phyloP scores from a whole-genome alignment of 1,284 basidiomycete species.

The Cryptococcus hybrid region DNA sequence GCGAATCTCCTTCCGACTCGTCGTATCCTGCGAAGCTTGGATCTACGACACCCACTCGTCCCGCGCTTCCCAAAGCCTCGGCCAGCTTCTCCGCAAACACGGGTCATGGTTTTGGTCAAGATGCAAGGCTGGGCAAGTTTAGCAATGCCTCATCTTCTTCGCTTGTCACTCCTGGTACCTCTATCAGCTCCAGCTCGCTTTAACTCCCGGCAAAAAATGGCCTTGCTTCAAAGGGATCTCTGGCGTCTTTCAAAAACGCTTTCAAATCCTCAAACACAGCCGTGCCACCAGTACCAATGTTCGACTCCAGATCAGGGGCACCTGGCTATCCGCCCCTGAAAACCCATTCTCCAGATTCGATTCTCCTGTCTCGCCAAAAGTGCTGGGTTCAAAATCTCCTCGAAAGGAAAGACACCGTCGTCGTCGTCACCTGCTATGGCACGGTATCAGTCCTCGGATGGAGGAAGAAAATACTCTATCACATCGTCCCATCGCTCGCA shows the following conservation, averaged over 20 bases:
- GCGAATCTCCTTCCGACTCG: conserved; percentile 26
- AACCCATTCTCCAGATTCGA: conserved; percentile 46
- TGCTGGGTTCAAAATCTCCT: conserved; percentile 10
- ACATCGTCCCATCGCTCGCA: conserved; percentile 35
- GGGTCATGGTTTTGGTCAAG: conserved; percentile 5
- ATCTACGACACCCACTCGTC: conserved; percentile 26
- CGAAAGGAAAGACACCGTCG: conserved; percentile 13
- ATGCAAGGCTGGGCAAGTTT: conserved; percentile 30
- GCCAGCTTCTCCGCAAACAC: conserved; percentile 21
- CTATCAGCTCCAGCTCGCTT: conserved; percentile 28
- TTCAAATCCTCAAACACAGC: conserved; percentile 59
- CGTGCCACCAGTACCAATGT: conserved; percentile 34
- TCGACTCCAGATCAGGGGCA: conserved; percentile 23
- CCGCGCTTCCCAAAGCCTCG: conserved; percentile 19
- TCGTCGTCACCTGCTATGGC: conserved; percentile 12
- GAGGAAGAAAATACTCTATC: conserved; percentile 34
- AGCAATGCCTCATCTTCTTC: conserved; percentile 52
- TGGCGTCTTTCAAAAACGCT: conserved; percentile 74
- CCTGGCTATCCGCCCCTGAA: conserved; percentile 42
- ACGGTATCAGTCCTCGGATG: conserved; percentile 13
- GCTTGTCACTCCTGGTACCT: conserved; percentile 27
- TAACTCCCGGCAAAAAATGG: conserved; percentile 61
- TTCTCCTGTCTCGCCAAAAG: conserved; percentile 28
- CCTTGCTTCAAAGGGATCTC: conserved; percentile 68
- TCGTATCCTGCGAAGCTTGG: conserved; percentile 11